Evolutionary conservation across 1,284 basidiomycete genomes (phyloP).

Genomic region (Leccinum griseonigrum): DNA sequence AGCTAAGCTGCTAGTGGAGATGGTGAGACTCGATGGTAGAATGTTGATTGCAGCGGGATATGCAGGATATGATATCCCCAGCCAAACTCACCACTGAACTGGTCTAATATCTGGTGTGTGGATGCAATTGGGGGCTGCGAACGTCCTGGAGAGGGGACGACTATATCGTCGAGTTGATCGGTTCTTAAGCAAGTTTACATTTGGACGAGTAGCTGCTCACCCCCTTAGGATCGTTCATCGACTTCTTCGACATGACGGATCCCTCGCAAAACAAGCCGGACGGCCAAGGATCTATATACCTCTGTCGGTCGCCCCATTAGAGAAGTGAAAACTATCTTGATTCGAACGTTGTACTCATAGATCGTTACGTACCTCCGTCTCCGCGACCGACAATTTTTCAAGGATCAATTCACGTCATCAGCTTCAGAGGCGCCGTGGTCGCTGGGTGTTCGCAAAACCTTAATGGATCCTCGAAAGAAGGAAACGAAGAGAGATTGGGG

Average conservation of each 20-base stretch:
- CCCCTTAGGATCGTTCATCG: not conserved
- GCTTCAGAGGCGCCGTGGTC: no score
- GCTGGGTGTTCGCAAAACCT: no score
- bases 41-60: not conserved
- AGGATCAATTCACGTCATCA: no score
- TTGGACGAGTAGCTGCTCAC: no score
- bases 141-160: no score
- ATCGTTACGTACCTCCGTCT: conserved; percentile 2
- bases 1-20: no score
- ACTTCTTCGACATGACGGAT: not conserved
- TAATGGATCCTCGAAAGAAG: not conserved
- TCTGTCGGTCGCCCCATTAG: not conserved
- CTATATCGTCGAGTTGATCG: no score
- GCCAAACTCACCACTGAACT: no score
- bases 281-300: not conserved
- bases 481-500: not conserved
- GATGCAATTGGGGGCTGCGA: no score
- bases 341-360: not conserved
- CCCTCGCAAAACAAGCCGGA: not conserved
- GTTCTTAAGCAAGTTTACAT: no score
- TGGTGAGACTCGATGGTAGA: not conserved
- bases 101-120: no score
- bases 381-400: not conserved
- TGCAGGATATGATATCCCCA: no score
- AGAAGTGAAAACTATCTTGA: not conserved